Evolutionary conservation across 495 filamentous ascomycete species (phyloP).

Genomic region (Tuber melanosporum): DNA sequence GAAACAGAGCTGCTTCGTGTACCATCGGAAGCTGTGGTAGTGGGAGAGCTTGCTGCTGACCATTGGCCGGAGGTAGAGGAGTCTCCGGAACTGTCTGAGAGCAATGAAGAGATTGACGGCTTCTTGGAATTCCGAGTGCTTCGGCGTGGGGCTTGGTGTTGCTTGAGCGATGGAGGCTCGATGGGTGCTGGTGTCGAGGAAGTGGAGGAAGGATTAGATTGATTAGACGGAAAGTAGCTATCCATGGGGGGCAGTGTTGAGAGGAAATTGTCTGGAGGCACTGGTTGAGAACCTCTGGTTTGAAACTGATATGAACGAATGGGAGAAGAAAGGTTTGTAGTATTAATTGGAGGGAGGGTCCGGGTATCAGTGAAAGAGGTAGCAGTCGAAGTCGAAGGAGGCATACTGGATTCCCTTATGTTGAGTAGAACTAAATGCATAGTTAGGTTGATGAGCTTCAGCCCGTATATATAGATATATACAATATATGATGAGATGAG

Average conservation of each 20-base stretch:
- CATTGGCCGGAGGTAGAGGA: constrained; percentile 32
- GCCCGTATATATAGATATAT: constrained; percentile 13
- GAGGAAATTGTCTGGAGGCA: not conserved
- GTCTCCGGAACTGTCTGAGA: constrained; percentile 39
- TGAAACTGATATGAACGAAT: not conserved
- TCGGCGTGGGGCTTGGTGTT: constrained; percentile 27
- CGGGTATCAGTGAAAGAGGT: constrained; percentile 32
- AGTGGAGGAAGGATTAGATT: constrained; percentile 31
- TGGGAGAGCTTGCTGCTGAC: constrained; percentile 38
- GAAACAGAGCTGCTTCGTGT: constrained; percentile 40
- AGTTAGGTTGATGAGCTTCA: constrained; percentile 36
- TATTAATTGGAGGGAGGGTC: constrained; percentile 37
- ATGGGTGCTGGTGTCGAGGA: constrained; percentile 34
- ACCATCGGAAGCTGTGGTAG: constrained; percentile 30
- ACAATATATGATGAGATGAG: constrained; percentile 34
- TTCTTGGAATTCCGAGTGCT: constrained; percentile 33
- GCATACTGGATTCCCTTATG: constrained; percentile 31
- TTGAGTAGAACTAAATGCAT: constrained; percentile 36
- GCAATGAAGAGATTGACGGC: constrained; percentile 38
- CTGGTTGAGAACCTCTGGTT: not conserved
- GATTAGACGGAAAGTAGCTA: constrained; percentile 33
- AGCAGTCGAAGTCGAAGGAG: constrained; percentile 30
- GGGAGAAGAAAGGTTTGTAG: constrained; percentile 27
- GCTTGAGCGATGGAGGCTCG: constrained; percentile 11
- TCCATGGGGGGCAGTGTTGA: constrained; percentile 22